Base-by-base conservation (phyloP, 768 basidiomycete species). In the Mycena olivaceomarginata region DNA sequence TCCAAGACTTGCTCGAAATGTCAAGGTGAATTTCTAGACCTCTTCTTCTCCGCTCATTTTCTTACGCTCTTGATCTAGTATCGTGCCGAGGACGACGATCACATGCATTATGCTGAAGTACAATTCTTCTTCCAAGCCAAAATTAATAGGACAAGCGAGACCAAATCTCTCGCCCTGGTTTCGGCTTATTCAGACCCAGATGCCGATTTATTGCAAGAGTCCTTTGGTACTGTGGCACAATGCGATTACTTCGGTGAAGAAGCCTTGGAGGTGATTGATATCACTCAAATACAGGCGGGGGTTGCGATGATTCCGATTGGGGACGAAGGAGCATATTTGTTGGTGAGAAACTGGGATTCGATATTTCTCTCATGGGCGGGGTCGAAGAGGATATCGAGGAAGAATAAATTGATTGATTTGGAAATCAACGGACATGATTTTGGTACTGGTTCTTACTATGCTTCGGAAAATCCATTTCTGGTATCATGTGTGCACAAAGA, bases 81-180 rank as follows among this genome's bases (percentile, higher is more conserved):
- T 16, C 31, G 31, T 1, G 15, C 16, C 5, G n/a, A n/a, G n/a
- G 15, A 48, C 10, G 60, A 68, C 13, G 70, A 20, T 15, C 8
- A 53, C 18, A 16, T 37, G 9, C 51, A n/a, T 15, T 77, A 70
- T 43, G 79, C 41, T 22, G 79, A 80, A 57, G 79, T 77, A 4
- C 76, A 73, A 48, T 77, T 77, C 80, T 83, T 25, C 72, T 83
- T 4, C 80, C 56, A 73, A 73, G 68, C 9, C 69, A 81, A 0
- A 16, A 80, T 11, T 73, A 81, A 10, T 72, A 80, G 40, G 18
- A 80, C 43, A 22, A 18, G 20, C 3, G 37, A 67, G 18, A 65
- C 41, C 5, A 22, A 25, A 20, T n/a, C 53, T 67, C 76, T 51
- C 4, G 79, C 80, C 2, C 37, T 79, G 12, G 46, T 80, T 0